phyloP scores from a whole-genome alignment of 2,329 filamentous ascomycete species.

The Colletotrichum sublineola region DNA sequence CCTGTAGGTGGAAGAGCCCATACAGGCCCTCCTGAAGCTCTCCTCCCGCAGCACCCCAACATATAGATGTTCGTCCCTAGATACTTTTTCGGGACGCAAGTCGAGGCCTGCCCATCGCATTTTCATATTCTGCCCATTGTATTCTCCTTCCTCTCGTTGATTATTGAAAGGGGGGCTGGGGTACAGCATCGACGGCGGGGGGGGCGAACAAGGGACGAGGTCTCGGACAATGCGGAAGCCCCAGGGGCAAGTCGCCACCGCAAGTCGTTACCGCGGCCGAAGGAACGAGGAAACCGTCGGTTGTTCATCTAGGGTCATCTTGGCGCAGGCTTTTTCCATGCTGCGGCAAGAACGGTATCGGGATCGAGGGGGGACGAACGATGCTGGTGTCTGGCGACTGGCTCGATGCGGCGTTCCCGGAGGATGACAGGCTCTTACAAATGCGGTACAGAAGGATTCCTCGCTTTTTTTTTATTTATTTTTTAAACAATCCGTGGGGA shows the following conservation, averaged over 20 bases:
- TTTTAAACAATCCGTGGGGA: background rate
- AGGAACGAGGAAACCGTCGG: background rate
- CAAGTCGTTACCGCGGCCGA: background rate
- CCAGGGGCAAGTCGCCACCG: background rate
- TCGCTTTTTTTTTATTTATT: background rate
- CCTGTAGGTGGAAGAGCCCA: background rate
- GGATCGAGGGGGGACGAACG: background rate
- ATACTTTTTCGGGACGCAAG: background rate
- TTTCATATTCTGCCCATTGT: background rate
- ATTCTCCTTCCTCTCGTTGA: background rate
- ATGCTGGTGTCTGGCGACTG: background rate
- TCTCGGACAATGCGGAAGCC: background rate
- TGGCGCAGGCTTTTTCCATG: too few species aligned
- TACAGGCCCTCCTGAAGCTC: background rate
- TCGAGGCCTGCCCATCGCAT: background rate
- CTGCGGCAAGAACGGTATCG: background rate
- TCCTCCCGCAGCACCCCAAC: background rate
- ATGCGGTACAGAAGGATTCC: background rate
- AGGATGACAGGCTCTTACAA: too few species aligned
- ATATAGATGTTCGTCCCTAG: background rate
- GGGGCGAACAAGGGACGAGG: background rate
- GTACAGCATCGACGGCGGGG: background rate
- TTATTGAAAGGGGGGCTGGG: background rate
- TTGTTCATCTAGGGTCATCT: background rate
- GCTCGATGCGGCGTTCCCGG: background rate